Evolutionary conservation across 1,284 basidiomycete species (phyloP), one percentile per base, ranked within the genome.

Genomic region (Pyrrhoderma noxium): DNA sequence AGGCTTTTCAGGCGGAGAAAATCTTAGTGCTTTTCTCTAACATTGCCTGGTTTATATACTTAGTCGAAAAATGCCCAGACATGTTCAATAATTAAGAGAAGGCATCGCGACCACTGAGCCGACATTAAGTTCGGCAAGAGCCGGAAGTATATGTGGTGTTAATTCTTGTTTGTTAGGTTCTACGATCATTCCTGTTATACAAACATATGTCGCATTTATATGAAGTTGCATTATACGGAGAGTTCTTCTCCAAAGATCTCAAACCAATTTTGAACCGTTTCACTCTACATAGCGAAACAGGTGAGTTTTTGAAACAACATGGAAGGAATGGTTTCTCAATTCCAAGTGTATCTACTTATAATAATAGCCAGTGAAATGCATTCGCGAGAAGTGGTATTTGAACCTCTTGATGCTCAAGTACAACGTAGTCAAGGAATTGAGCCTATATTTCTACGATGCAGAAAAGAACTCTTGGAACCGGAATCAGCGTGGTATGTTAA

Each of bases 211-310:
- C 69, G 3, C 77, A 83, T 60, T 72, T 72, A 46, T 89, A 88
- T 60, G 86, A 89, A 69, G 82, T 89, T 50, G 82, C 84, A 0
- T 76, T 89, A 51, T 86, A 82, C 51, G 85, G 82, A 55, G 85
- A 86, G 60, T 88, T 89, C 70, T 70, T 66, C 55, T 51, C 68
- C n/a, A 68, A 72, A 35, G 80, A 82, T 55, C 73, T 79, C 42
- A 77, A 79, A 62, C 67, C 83, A 0, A 80, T 89, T 54, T 70
- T 88, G 51, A 85, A 89, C 63, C 76, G 85, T 34, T 78, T 89
- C 48, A 86, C 85, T 5, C 71, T 89, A 13, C 80, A 87, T 58
- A 78, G 79, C 68, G 85, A 89, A 63, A 84, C 82, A 8, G 52
- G 54, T 49, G 14, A 25, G 53, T 47, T 5, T 40, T n/a, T 40